These are phyloP conservation scores for Rhizomucor miehei DNA, from an alignment of 371 early-diverging fungal genomes.

Conservation along the genomic window DNA sequence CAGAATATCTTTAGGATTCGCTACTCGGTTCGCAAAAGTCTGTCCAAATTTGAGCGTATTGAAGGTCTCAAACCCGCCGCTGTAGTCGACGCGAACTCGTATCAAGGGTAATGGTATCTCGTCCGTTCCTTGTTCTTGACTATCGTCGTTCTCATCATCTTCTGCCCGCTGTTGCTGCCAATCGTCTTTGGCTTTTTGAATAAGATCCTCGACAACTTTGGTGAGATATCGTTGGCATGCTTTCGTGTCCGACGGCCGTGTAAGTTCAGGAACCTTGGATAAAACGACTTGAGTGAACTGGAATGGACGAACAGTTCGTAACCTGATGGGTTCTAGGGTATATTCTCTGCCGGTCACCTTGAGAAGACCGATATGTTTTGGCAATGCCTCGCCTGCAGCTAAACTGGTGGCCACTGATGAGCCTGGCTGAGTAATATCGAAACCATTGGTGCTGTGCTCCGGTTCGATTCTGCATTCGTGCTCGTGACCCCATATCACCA, in stretches of 20 bases:
- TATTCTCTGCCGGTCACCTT: slow-evolving; percentile 64
- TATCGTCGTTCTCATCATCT: slow-evolving; percentile 15
- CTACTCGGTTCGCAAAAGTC: slow-evolving; percentile 79
- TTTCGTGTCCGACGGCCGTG: slow-evolving; percentile 25
- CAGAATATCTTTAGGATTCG: slow-evolving; percentile 95
- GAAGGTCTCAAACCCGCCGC: slow-evolving; percentile 76
- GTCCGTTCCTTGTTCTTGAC: background rate
- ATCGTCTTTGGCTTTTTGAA: slow-evolving; percentile 59
- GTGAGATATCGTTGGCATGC: slow-evolving; percentile 49
- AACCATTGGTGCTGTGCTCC: slow-evolving; percentile 50
- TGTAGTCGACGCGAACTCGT: slow-evolving; percentile 85
- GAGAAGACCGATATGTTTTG: slow-evolving; percentile 85
- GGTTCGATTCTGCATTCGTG: slow-evolving; percentile 94
- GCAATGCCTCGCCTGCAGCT: slow-evolving; percentile 83
- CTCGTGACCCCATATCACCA: slow-evolving; percentile 99
- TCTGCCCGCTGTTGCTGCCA: slow-evolving; percentile 50
- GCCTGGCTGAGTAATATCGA: slow-evolving; percentile 93
- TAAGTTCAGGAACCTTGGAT: slow-evolving; percentile 41
- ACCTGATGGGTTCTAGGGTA: slow-evolving; percentile 67
- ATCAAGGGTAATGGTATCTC: slow-evolving; percentile 72
- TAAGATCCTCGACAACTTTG: slow-evolving; percentile 61
- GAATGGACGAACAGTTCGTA: slow-evolving; percentile 89
- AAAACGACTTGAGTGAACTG: slow-evolving; percentile 73
- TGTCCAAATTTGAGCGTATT: slow-evolving; percentile 87
- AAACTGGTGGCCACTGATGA: slow-evolving; percentile 97